Evolutionary conservation across 164 flowering plant species (phyloP).

Genomic region (Vitis rupestris): DNA sequence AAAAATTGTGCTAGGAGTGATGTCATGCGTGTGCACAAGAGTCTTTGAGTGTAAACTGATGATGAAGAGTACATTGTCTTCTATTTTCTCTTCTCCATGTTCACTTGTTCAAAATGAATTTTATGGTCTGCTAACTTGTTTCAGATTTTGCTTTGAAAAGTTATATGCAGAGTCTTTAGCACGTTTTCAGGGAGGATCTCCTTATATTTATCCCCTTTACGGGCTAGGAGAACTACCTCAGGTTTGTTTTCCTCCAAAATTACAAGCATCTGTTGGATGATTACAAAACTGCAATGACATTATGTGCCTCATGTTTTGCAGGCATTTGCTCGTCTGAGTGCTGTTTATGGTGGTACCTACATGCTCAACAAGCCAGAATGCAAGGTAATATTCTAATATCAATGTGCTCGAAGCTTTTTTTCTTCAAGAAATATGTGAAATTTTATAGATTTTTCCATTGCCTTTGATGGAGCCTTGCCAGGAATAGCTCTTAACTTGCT

Average conservation of each 20-base stretch:
- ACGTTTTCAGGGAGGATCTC: slow-evolving; percentile 90
- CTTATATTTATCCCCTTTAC: slow-evolving; percentile 93
- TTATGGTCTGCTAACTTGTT: too few relatives aligned
- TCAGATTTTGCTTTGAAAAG: slow-evolving; percentile 27
- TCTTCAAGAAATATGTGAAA: too few relatives aligned
- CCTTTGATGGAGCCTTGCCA: too few relatives aligned
- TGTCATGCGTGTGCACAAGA: too few relatives aligned
- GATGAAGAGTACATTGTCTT: too few relatives aligned
- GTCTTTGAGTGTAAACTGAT: too few relatives aligned
- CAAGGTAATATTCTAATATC: slow-evolving; percentile 43
- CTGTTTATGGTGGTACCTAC: slow-evolving; percentile 98
- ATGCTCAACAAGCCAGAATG: slow-evolving; percentile 98
- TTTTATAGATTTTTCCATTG: not conserved
- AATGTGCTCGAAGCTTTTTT: too few relatives aligned
- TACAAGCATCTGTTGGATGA: not conserved
- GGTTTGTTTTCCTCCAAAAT: slow-evolving; percentile 38
- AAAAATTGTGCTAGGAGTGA: too few relatives aligned
- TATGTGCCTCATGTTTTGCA: slow-evolving; percentile 16
- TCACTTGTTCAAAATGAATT: too few relatives aligned
- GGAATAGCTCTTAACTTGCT: too few relatives aligned
- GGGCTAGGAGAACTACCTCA: slow-evolving; percentile 95
- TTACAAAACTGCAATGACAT: not conserved
- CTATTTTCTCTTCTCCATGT: too few relatives aligned
- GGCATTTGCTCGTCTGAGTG: slow-evolving; percentile 98
- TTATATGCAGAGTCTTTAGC: slow-evolving; percentile 93